Conservation (phyloP, 2,329 filamentous ascomycete species). For the Reticulascus tulasneorum region DNA sequence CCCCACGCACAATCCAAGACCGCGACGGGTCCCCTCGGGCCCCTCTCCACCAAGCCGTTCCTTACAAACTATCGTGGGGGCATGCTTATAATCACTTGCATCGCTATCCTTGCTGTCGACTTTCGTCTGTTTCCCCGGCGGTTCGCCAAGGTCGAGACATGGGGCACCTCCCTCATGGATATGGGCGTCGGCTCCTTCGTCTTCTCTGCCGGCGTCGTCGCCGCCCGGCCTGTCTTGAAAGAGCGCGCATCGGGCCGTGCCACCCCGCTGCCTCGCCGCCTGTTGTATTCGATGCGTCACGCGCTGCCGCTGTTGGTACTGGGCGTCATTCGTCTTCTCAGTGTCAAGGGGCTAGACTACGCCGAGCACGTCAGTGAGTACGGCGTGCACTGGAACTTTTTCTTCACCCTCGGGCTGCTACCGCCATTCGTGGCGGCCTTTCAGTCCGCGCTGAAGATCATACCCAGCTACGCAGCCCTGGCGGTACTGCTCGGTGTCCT, state of each 20-base stretch:
- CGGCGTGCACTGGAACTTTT: conserved; percentile 99
- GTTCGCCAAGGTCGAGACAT: conserved; percentile 98
- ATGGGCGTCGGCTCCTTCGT: conserved; percentile 96
- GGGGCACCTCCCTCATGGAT: conserved; percentile 99
- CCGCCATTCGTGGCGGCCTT: conserved; percentile 86
- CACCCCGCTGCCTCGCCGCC: conserved; percentile 50
- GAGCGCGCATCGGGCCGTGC: conserved; percentile 51
- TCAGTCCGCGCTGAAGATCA: conserved; percentile 63
- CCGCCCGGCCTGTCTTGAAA: conserved; percentile 74
- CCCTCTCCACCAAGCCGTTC: conserved; percentile 81
- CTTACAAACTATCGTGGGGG: conserved; percentile 85
- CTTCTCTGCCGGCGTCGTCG: conserved; percentile 89
- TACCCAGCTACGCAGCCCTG: conserved; percentile 75
- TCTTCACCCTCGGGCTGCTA: conserved; percentile 88
- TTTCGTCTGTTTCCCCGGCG: conserved; percentile 89
- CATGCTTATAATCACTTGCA: conserved; percentile 87
- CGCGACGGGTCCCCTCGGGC: conserved; percentile 30
- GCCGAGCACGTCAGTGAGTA: conserved; percentile 97
- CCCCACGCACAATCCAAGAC: conserved; percentile 35
- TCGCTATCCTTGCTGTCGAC: conserved; percentile 94
- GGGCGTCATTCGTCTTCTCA: conserved; percentile 76
- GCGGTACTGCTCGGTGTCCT: conserved; percentile 62
- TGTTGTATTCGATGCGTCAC: conserved; percentile 69
- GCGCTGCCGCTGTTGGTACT: conserved; percentile 78
- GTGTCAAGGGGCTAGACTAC: conserved; percentile 92